phyloP scores from a whole-genome alignment of 2,329 filamentous ascomycete genomes.

The Chrysosphaeria jannelii region DNA sequence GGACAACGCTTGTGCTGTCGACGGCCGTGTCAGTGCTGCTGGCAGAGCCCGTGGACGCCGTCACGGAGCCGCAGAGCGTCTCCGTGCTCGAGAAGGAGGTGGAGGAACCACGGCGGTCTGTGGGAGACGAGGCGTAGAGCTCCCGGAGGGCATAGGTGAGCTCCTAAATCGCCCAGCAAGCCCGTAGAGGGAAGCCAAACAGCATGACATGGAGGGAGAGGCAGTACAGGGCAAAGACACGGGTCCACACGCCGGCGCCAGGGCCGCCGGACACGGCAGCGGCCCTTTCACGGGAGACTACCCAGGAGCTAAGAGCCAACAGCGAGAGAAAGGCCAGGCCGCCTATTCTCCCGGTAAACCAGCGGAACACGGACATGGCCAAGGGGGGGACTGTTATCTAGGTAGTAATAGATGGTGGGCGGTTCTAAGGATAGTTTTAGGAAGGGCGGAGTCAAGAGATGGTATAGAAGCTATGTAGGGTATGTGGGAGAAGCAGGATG shows the following conservation, averaged over 20 bases:
- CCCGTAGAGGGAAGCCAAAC: constrained; percentile 28
- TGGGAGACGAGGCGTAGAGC: constrained; percentile 13
- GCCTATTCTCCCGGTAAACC: constrained; percentile 21
- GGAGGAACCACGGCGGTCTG: constrained; percentile 20
- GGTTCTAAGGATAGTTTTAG: too few species aligned
- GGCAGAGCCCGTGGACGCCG: constrained; percentile 3
- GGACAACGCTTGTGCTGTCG: constrained; percentile 20
- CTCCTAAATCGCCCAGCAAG: constrained; percentile 28
- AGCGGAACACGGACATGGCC: constrained; percentile 21
- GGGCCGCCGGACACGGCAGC: constrained; percentile 14
- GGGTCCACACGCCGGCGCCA: constrained; percentile 19
- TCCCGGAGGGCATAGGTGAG: constrained; percentile 20
- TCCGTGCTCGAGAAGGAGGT: constrained; percentile 25
- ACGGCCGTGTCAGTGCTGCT: constrained; percentile 13
- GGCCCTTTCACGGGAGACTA: constrained; percentile 19
- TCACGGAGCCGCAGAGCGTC: constrained; percentile 18
- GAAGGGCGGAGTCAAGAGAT: too few species aligned
- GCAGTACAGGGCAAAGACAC: constrained; percentile 31
- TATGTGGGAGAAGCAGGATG: not conserved
- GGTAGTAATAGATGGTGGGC: too few species aligned
- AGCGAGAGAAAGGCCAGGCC: constrained; percentile 22
- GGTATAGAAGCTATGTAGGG: not conserved
- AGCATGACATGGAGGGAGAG: constrained; percentile 33
- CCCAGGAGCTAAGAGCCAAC: constrained; percentile 20
- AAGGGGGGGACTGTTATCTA: not conserved